Evolutionary conservation across 2,329 filamentous ascomycete genomes (phyloP).

Genomic region (Neophaeococcomyces mojaviensis): DNA sequence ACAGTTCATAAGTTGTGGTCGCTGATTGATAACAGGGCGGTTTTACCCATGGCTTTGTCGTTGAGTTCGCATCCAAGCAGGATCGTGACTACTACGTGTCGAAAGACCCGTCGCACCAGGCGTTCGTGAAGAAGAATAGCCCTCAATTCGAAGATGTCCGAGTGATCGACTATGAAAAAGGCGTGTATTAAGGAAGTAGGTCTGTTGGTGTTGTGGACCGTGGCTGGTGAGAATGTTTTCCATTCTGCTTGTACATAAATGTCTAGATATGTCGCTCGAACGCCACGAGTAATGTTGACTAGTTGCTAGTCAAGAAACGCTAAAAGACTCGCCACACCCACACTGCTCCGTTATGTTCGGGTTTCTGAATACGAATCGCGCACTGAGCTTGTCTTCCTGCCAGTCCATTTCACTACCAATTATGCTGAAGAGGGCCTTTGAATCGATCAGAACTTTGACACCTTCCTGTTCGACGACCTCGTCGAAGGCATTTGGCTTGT

Average conservation of each 20-base stretch:
- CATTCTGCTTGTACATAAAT: background rate
- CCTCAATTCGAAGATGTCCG: conserved; percentile 40
- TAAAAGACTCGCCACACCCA: conserved; percentile 94
- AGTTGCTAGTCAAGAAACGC: conserved; percentile 46
- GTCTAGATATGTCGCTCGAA: conserved; percentile 7
- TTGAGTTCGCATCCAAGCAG: conserved; percentile 55
- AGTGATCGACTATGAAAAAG: conserved; percentile 55
- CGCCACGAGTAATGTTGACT: conserved; percentile 6
- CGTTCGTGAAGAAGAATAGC: conserved; percentile 48
- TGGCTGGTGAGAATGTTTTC: background rate
- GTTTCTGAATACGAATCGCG: conserved; percentile 90
- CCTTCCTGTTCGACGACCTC: conserved; percentile 93
- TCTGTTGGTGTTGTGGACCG: background rate
- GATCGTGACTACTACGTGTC: conserved; percentile 63
- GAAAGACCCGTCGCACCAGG: conserved; percentile 56
- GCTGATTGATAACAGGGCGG: conserved; percentile 41
- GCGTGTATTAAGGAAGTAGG: conserved; percentile 34
- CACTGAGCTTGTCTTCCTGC: conserved; percentile 89
- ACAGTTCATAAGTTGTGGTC: background rate
- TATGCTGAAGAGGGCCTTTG: conserved; percentile 94
- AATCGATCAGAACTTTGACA: conserved; percentile 91
- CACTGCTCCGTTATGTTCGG: conserved; percentile 98
- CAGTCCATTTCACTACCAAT: conserved; percentile 99
- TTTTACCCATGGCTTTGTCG: conserved; percentile 62
- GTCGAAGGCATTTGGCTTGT: conserved; percentile 80